Percentiles rank a stretch among this genome's conserved stretches.
These are phyloP conservation scores for Quercus cerris DNA, from an alignment of 306 rosid species.

Conservation along the genomic window DNA sequence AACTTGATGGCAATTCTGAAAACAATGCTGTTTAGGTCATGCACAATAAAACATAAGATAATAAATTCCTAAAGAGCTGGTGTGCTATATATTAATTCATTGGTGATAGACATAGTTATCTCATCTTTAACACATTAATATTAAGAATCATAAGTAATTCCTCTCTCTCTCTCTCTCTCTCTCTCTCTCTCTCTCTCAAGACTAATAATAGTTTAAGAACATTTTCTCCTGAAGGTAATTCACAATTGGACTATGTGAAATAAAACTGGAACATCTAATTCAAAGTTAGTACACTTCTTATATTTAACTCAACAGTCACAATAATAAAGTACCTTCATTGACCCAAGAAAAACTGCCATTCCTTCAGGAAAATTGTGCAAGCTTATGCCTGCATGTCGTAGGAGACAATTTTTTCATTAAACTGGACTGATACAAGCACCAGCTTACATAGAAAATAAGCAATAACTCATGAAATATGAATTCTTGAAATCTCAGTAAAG, in stretches of 20 bases:
- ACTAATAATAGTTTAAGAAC: background rate
- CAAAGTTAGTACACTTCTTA: background rate
- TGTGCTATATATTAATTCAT: background rate
- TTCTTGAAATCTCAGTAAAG: constrained; percentile 1
- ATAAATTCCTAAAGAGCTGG: background rate
- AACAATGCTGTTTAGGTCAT: background rate
- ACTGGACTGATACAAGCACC: background rate
- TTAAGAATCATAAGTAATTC: background rate
- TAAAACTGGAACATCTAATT: background rate
- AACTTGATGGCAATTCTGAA: background rate
- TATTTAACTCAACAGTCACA: constrained; percentile 4
- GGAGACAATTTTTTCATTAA: background rate
- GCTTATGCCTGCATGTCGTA: constrained; percentile 75
- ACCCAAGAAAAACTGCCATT: constrained; percentile 99
- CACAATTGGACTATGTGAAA: background rate
- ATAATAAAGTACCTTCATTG: constrained; percentile 64
- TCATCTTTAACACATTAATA: background rate
- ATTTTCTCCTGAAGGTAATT: background rate
- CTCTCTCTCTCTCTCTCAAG: background rate
- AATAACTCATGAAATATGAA: constrained; percentile 1
- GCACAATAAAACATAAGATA: background rate
- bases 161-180: too few species aligned
- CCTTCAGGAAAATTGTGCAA: constrained; percentile 99
- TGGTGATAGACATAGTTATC: background rate
- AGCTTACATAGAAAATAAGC: background rate